These are phyloP conservation scores for Debaryomyces castellii DNA, from an alignment of 805 yeast genomes.

Conservation along the genomic window DNA sequence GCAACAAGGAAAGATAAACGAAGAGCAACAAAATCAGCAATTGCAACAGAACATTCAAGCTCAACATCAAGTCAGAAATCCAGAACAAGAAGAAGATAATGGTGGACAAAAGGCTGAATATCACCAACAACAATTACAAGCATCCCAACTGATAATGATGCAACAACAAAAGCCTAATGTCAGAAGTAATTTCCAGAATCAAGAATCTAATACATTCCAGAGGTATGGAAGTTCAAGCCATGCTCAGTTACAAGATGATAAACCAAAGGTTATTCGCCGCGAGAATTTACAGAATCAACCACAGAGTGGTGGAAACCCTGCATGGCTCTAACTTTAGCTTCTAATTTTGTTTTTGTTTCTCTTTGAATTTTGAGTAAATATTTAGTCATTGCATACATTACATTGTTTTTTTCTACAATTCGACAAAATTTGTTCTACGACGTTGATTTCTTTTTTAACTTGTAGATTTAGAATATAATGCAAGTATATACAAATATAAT, in stretches of 20 bases:
- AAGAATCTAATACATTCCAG: constrained; percentile 4
- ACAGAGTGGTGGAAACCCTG: constrained; percentile 16
- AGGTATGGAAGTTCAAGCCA: constrained; percentile 8
- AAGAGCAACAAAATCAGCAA: constrained; percentile 13
- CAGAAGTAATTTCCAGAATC: constrained; percentile 7
- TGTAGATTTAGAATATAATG: background rate
- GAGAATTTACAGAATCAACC: constrained; percentile 8
- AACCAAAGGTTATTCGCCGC: constrained; percentile 8
- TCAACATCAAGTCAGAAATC: background rate
- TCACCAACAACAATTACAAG: constrained; percentile 10
- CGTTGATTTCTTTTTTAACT: background rate
- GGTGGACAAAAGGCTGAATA: background rate
- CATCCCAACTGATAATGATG: constrained; percentile 20
- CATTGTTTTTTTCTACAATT: background rate
- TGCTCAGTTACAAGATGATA: constrained; percentile 8
- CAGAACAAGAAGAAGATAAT: background rate
- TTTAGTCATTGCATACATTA: constrained; percentile 1
- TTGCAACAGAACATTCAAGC: background rate
- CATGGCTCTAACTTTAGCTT: constrained; percentile 14
- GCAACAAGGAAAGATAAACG: constrained; percentile 33
- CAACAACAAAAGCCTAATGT: constrained; percentile 7
- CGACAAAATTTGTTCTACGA: background rate
- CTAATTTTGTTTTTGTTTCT: background rate
- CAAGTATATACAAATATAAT: background rate
- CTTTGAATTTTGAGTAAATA: background rate